These are phyloP conservation scores for Mycena galericulata DNA, from an alignment of 768 basidiomycete genomes.

Conservation along the genomic window DNA sequence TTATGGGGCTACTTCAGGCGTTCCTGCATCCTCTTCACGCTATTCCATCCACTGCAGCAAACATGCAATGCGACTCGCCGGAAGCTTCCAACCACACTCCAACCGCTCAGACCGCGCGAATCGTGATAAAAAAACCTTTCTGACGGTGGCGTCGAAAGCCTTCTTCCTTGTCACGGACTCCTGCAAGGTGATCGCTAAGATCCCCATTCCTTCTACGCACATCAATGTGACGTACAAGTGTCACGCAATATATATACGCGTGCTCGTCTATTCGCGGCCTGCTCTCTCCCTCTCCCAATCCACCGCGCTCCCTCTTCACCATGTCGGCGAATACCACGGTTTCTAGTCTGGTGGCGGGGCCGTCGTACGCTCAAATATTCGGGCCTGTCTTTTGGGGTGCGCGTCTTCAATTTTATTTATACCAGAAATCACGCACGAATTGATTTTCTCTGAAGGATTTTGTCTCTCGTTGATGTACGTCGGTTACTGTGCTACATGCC, in stretches of 20 bases:
- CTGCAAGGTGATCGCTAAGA: neutral
- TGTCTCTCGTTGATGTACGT: constrained; percentile 26
- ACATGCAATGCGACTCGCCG: neutral
- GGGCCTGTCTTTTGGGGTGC: constrained; percentile 33
- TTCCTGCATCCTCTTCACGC: neutral
- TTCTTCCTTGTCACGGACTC: neutral
- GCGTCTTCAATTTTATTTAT: neutral
- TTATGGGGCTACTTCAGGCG: no score
- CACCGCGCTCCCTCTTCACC: neutral
- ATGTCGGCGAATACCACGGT: constrained; percentile 13
- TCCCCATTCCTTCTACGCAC: neutral
- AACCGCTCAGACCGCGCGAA: constrained; percentile 4
- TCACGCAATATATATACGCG: neutral
- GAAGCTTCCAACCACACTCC: neutral
- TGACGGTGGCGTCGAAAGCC: constrained; percentile 13
- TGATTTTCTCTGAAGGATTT: constrained; percentile 17
- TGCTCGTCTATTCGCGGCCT: neutral
- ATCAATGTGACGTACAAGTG: constrained; percentile 1
- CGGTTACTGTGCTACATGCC: neutral
- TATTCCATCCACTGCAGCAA: neutral
- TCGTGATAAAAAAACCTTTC: neutral
- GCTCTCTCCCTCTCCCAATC: neutral
- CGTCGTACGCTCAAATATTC: constrained; percentile 24
- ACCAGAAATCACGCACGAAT: neutral
- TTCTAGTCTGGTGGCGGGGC: neutral